Percentiles rank a stretch among this genome's conserved stretches.
Evolutionary conservation across 495 filamentous ascomycete species (phyloP).

Genomic region (Amniculicola lignicola): DNA sequence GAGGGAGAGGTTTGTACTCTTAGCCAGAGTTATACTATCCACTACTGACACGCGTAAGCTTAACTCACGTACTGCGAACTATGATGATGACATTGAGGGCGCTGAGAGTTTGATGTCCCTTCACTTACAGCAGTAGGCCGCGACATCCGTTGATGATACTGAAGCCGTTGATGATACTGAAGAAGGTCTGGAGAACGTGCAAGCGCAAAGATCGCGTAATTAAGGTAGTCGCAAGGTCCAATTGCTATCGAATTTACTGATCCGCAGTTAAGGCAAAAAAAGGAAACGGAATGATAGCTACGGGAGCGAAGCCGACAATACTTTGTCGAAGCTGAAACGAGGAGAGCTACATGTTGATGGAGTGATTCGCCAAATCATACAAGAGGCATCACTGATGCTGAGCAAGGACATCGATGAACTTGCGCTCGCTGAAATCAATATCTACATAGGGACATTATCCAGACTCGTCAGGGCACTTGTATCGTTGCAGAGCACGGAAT

Average conservation of each 20-base stretch:
- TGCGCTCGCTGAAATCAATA: slow-evolving; percentile 15
- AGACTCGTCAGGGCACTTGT: slow-evolving; percentile 16
- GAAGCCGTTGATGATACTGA: too few species aligned
- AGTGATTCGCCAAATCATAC: slow-evolving; percentile 16
- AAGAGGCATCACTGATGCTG: slow-evolving; percentile 17
- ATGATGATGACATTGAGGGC: slow-evolving; percentile 12
- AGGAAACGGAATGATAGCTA: slow-evolving; percentile 2
- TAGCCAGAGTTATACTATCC: slow-evolving; percentile 8
- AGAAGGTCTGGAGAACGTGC: slow-evolving; percentile 18
- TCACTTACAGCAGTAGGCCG: slow-evolving; percentile 17
- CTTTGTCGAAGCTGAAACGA: slow-evolving; percentile 11
- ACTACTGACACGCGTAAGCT: slow-evolving; percentile 6
- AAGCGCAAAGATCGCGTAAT: not conserved
- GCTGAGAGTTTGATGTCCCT: slow-evolving; percentile 16
- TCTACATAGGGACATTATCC: slow-evolving; percentile 12
- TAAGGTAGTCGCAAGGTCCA: slow-evolving; percentile 9
- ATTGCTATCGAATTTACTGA: slow-evolving; percentile 12
- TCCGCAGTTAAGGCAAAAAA: slow-evolving; percentile 5
- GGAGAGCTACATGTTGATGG: slow-evolving; percentile 13
- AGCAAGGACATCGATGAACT: slow-evolving; percentile 15
- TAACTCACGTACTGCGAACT: slow-evolving; percentile 10
- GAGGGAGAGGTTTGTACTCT: slow-evolving; percentile 16
- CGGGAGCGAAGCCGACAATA: not conserved
- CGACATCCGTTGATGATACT: slow-evolving; percentile 17
- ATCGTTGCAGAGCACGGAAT: slow-evolving; percentile 18